phyloP scores from a whole-genome alignment of 768 basidiomycete genomes.

The Kondoa malvinella region DNA sequence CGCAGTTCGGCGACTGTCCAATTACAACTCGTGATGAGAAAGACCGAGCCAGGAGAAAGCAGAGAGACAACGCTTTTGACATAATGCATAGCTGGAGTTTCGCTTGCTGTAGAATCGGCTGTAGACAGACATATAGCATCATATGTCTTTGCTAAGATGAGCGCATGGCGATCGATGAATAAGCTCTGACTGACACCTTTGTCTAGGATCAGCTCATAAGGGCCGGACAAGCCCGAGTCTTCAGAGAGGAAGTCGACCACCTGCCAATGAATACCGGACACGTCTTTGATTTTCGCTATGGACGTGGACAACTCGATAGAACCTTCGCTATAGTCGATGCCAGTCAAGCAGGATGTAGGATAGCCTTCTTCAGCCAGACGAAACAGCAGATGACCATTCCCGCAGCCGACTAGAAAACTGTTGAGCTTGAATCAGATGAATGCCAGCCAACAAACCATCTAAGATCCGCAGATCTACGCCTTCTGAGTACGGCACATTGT shows the following conservation, averaged over 20 bases:
- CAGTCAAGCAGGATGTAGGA: slow-evolving; percentile 27
- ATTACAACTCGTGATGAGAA: slow-evolving; percentile 18
- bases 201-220: slow-evolving; percentile 33
- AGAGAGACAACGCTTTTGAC: slow-evolving; percentile 2
- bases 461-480: slow-evolving; percentile 27
- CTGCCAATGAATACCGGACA: slow-evolving; percentile 16
- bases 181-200: slow-evolving; percentile 28
- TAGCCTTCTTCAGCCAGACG: slow-evolving; percentile 23
- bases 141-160: slow-evolving; percentile 27
- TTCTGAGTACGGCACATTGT: slow-evolving; percentile 27
- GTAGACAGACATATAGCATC: slow-evolving; percentile 33
- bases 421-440: neutral
- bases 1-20: slow-evolving; percentile 18
- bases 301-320: slow-evolving; percentile 29
- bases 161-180: neutral
- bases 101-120: neutral
- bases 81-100: slow-evolving; percentile 8
- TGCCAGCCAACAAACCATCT: slow-evolving; percentile 29
- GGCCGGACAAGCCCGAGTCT: slow-evolving; percentile 23
- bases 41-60: slow-evolving; percentile 5
- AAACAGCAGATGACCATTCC: slow-evolving; percentile 28
- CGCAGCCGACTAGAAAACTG: slow-evolving; percentile 22
- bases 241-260: slow-evolving; percentile 19
- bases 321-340: slow-evolving; percentile 34
- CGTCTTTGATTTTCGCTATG: slow-evolving; percentile 23